Evolutionary conservation across 345 rosid species (phyloP), one percentile per base, ranked within the genome.

Genomic region (Hypericum perforatum): DNA sequence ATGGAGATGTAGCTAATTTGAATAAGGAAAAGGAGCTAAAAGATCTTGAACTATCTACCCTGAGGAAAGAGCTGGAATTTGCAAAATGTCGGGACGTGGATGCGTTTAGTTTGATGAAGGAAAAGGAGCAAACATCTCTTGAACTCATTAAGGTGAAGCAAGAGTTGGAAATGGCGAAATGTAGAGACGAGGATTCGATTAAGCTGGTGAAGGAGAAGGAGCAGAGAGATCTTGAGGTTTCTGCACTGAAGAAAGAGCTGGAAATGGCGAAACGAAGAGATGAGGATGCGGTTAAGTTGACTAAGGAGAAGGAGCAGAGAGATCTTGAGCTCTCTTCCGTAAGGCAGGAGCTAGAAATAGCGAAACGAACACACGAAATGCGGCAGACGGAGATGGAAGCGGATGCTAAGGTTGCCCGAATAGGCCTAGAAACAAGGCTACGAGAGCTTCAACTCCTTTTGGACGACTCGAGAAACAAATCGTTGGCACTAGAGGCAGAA

Each of bases 341-440:
- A 61, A 79, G 60, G 59, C 71, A 66, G 58, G 82, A 81, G 65
- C 42, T 84, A 29, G 89, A 84, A 54, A 48, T 48, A 13, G 66
- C 70, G 10, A 73, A 69, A 64, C 66, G 65, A 68, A 72, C 65
- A 7, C 58, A 74, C 11, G 94, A 90, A 59, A 56, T 58, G 2
- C 69, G 16, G 14, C 69, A 76, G 70, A 45, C 69, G 52, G 75
- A 76, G 63, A 65, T 76, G 74, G 91, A 86, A 69, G 59, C 68
- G 54, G 81, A 84, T 56, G 67, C 82, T n/a, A 75, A 77, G 74
- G 71, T 54, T 2, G 74, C 70, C 41, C 65, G 70, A 65, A 63
- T 49, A 37, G 73, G 66, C 40, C 74, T 74, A 43, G 49, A 48
- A 14, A 39, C 22, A 14, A 36, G 39, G 39, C 32, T 22, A 4